Evolutionary conservation across 768 basidiomycete genomes (phyloP).

Genomic region (Clitopilus passeckerianus): DNA sequence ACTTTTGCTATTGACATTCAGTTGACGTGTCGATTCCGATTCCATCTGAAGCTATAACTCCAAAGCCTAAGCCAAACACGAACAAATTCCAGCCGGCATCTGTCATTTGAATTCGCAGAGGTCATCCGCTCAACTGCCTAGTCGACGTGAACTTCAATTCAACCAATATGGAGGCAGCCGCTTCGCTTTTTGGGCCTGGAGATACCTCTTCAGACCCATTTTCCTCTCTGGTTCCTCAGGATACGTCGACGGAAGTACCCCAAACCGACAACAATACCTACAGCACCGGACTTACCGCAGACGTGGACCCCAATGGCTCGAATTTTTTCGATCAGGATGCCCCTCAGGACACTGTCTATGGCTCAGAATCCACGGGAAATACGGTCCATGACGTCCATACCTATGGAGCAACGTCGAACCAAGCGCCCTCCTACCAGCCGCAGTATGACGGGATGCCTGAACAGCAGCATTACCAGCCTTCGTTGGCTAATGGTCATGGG

Average conservation of each 20-base stretch:
- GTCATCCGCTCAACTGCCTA: background rate
- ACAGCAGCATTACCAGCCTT: background rate
- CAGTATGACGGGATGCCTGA: background rate
- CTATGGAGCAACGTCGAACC: background rate
- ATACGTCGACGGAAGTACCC: background rate
- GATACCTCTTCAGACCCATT: slow-evolving; percentile 62
- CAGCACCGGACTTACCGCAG: background rate
- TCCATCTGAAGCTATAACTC: background rate
- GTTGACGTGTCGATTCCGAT: background rate
- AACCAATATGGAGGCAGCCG: slow-evolving; percentile 57
- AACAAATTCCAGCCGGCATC: background rate
- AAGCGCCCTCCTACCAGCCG: background rate
- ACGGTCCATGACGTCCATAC: background rate
- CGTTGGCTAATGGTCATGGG: background rate
- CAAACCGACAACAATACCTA: slow-evolving; percentile 1
- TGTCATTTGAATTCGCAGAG: background rate
- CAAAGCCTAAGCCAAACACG: background rate
- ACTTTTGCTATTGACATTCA: background rate
- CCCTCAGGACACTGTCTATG: background rate
- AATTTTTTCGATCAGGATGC: slow-evolving; percentile 4
- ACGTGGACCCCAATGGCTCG: slow-evolving; percentile 5
- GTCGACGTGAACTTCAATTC: background rate
- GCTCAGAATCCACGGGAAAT: background rate
- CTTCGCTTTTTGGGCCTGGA: slow-evolving; percentile 71
- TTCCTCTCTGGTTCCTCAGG: slow-evolving; percentile 44